These are phyloP conservation scores for Lactuca sativa DNA, from an alignment of 129 eudicot genomes.

Conservation along the genomic window DNA sequence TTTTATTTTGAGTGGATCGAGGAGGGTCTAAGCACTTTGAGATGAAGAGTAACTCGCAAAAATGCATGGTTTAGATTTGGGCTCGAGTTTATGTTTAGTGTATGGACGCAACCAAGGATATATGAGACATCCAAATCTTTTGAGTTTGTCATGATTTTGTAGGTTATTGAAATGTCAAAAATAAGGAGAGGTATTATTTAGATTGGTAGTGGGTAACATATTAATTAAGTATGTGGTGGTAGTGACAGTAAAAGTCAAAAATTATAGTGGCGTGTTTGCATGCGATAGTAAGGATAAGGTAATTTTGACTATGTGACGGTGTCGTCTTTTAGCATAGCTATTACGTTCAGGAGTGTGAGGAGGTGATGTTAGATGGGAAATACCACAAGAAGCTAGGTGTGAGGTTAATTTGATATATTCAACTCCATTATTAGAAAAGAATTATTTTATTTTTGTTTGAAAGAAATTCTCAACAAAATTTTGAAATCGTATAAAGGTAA, in stretches of 20 bases:
- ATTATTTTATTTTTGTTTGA: no score
- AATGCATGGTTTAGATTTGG: not conserved
- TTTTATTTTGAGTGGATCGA: not conserved
- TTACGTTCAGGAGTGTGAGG: not conserved
- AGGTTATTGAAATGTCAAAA: not conserved
- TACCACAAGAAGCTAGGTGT: not conserved
- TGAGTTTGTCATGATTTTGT: not conserved
- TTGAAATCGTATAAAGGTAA: no score
- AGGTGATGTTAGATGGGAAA: not conserved
- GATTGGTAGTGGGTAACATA: not conserved
- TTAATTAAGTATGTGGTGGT: not conserved
- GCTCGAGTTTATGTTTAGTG: not conserved
- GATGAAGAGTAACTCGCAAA: not conserved
- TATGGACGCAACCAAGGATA: not conserved
- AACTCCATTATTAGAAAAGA: no score
- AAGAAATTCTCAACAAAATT: no score
- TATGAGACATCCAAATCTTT: not conserved
- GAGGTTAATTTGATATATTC: not conserved
- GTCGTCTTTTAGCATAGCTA: no score
- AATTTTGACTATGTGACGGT: no score
- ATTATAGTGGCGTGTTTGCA: no score
- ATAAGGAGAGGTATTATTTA: constrained; percentile 1
- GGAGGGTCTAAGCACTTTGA: not conserved
- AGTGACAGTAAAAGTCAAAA: not conserved
- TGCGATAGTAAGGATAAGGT: no score